Evolutionary conservation across 352 stramenopile genomes (phyloP), one percentile per base, ranked within the genome.

Genomic region (Phytophthora citricola): DNA sequence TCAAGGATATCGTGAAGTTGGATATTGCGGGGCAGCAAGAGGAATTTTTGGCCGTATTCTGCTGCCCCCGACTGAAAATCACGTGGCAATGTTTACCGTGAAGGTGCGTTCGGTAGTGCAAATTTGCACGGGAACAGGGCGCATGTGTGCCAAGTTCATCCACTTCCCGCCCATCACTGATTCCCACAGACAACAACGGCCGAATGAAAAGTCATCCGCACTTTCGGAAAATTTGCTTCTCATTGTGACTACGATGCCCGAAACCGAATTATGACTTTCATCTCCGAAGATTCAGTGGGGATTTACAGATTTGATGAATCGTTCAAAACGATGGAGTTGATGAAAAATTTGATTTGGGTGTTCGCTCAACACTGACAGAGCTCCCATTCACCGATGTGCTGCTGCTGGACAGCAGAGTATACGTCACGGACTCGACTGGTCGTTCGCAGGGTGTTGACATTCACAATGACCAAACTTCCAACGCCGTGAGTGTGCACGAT

Each of bases 401-500:
- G 8, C 47, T 75, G 36, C 26, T 70, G 14, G 54, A 73, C 14
- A 75, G 54, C 34, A 47, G 27, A 0, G 12, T 87, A 14, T 78
- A 76, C 26, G 39, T 89, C 34, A 72, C 66, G 0, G 78, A 86
- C 26, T 60, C 60, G 1, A 71, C 45, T 8, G 69, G 66, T 17
- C 24, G 41, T 0, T 63, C 65, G 0, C 80, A 87, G 50, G 63
- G 58, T 5, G 58, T 89, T 14, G 74, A 83, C 27, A 58, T 77
- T 10, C 63, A 66, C 17, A 87, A 70, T 20, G 68, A 83, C 11
- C 76, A 85, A 62, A 81, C 69, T 1, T 87, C 78, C 12, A 65
- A 56, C 24, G 66, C 69, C 10, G 43, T 74, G 20, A 61, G 27
- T 5, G 29, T 69, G 8, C 32, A 43, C 11, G 14, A 31, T 49